A percentile compares a stretch with the other conserved stretches of the same genome.
phyloP scores from a whole-genome alignment of 2,329 filamentous ascomycete species.

The Whalleya microplaca region DNA sequence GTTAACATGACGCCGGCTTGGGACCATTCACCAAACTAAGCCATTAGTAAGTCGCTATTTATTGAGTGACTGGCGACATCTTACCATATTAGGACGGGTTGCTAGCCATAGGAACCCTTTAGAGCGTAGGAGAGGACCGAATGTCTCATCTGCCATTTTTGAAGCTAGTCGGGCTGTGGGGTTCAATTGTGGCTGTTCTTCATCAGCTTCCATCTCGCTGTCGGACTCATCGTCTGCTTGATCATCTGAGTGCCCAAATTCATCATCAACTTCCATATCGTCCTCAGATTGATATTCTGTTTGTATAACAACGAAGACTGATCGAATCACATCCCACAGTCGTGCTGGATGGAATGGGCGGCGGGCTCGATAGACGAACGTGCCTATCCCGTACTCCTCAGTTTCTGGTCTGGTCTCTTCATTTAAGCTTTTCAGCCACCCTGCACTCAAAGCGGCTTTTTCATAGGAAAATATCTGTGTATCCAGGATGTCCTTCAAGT shows the following conservation, averaged over 20 bases:
- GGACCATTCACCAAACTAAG: conserved; percentile 62
- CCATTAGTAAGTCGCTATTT: too few relatives aligned
- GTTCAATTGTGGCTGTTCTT: conserved; percentile 32
- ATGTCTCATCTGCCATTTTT: conserved; percentile 57
- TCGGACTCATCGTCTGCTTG: conserved; percentile 41
- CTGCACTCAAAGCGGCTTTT: conserved; percentile 65
- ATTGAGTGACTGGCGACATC: too few relatives aligned
- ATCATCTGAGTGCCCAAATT: conserved; percentile 40
- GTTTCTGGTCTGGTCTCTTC: conserved; percentile 75
- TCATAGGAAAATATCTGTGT: conserved; percentile 69
- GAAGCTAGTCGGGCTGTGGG: conserved; percentile 50
- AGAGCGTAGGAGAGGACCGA: conserved; percentile 62
- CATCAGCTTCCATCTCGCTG: conserved; percentile 28
- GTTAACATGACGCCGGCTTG: conserved; percentile 69
- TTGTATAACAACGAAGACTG: conserved; percentile 55
- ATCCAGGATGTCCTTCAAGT: conserved; percentile 66
- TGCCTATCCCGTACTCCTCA: conserved; percentile 72
- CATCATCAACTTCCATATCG: conserved; percentile 31
- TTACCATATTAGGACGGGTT: conserved; percentile 54
- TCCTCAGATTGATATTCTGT: conserved; percentile 43
- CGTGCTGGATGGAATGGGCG: conserved; percentile 56
- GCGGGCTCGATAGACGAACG: conserved; percentile 68
- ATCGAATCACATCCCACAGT: conserved; percentile 49
- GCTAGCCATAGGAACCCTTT: conserved; percentile 66
- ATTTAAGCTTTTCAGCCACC: conserved; percentile 72